These are phyloP conservation scores for Colletotrichum kahawae DNA, from an alignment of 2,329 filamentous ascomycete species.

Conservation along the genomic window DNA sequence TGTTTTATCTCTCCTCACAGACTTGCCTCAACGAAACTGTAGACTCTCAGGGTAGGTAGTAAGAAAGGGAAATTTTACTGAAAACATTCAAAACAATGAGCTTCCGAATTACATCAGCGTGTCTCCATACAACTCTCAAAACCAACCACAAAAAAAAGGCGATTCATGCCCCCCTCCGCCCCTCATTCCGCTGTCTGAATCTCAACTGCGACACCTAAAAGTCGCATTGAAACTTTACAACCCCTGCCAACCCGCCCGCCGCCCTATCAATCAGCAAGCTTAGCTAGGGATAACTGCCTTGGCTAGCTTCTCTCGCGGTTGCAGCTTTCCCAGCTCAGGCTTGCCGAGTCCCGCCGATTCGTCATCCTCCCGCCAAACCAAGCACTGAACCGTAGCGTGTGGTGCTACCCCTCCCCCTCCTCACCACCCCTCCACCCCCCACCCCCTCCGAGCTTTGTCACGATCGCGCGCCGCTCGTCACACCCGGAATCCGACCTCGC, in stretches of 20 bases:
- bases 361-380: constrained; percentile 2
- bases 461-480: constrained; percentile 10
- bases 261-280: constrained; percentile 13
- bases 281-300: background rate
- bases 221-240: constrained; percentile 4
- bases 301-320: background rate
- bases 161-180: background rate
- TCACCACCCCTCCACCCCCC: background rate
- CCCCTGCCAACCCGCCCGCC: background rate
- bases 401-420: constrained; percentile 1
- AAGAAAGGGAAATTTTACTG: background rate
- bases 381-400: background rate
- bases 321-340: background rate
- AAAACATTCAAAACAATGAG: background rate
- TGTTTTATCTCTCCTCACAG: background rate
- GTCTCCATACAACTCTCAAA: background rate
- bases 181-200: constrained; percentile 1
- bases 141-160: background rate
- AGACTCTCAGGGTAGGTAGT: background rate
- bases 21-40: background rate
- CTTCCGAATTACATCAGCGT: background rate
- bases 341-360: constrained; percentile 11
- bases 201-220: constrained; percentile 6
- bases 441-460: constrained; percentile 14
- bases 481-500: background rate